These are phyloP conservation scores for Nicotiana otophora DNA, from an alignment of 257 asterid genomes.

Conservation along the genomic window DNA sequence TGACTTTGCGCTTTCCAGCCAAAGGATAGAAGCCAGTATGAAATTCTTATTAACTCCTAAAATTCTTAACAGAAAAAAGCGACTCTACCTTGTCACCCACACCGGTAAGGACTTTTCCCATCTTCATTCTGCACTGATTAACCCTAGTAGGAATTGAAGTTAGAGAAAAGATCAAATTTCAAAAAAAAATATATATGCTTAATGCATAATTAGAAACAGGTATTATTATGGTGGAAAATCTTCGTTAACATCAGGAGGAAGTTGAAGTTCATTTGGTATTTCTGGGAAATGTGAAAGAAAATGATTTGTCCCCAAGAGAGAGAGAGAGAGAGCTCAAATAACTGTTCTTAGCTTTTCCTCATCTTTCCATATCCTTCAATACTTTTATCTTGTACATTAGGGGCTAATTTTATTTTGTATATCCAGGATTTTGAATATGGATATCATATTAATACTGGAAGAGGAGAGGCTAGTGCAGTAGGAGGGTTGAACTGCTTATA, in stretches of 20 bases:
- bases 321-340: background rate
- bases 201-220: background rate
- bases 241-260: background rate
- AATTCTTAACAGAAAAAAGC: constrained; percentile 17
- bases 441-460: background rate
- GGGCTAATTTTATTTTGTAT: background rate
- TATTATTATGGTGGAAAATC: background rate
- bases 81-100: constrained; percentile 80
- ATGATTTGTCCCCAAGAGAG: background rate
- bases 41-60: background rate
- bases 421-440: background rate
- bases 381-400: background rate
- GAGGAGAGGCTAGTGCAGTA: background rate
- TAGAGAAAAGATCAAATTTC: constrained; percentile 10
- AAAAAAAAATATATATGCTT: background rate
- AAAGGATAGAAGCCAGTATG: background rate
- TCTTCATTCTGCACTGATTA: constrained; percentile 85
- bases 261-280: background rate
- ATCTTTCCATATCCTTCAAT: background rate
- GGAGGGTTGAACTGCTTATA: background rate
- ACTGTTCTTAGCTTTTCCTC: background rate
- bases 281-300: background rate
- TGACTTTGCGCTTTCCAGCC: background rate
- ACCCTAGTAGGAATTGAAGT: constrained; percentile 44
- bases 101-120: constrained; percentile 83